Percentiles rank a stretch among this genome's conserved stretches.
Evolutionary conservation across 208 protist species (phyloP).

Genomic region (Trypanosoma avium): DNA sequence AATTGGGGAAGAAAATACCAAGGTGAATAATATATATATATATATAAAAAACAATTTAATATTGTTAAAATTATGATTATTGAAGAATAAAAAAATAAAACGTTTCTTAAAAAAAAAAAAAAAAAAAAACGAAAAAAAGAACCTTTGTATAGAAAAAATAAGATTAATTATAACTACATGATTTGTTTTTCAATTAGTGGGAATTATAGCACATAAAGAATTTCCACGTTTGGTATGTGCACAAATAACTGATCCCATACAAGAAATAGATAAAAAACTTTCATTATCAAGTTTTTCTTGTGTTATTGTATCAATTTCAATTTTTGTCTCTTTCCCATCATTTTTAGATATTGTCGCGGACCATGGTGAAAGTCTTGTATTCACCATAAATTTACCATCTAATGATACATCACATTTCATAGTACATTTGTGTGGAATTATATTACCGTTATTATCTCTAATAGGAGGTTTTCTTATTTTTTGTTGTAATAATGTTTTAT

Average conservation of each 20-base stretch:
- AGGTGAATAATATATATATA: no score
- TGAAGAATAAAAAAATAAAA: not conserved
- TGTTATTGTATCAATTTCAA: not conserved
- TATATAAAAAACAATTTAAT: not conserved
- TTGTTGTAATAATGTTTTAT: not conserved
- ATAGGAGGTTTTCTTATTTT: no score
- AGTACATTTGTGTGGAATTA: not conserved
- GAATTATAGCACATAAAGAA: conserved; percentile 3
- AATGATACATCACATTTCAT: conserved; percentile 20
- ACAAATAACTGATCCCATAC: conserved; percentile 9
- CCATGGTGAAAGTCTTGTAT: not conserved
- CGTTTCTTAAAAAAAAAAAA: not conserved
- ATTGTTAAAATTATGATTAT: not conserved
- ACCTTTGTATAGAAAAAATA: not conserved
- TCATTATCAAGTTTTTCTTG: not conserved
- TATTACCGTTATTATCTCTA: not conserved
- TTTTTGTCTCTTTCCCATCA: not conserved
- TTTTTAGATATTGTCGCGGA: not conserved
- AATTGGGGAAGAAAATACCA: no score
- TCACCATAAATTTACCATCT: conserved; percentile 17
- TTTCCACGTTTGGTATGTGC: conserved; percentile 7
- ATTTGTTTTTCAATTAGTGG: no score
- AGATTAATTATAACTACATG: conserved; percentile 5
- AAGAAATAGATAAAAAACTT: conserved; percentile 10
- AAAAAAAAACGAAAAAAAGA: conserved; percentile 1